Percentiles rank a stretch among this genome's conserved stretches.
phyloP scores from a whole-genome alignment of 441 rosid genomes.

The Croton laevigatus region DNA sequence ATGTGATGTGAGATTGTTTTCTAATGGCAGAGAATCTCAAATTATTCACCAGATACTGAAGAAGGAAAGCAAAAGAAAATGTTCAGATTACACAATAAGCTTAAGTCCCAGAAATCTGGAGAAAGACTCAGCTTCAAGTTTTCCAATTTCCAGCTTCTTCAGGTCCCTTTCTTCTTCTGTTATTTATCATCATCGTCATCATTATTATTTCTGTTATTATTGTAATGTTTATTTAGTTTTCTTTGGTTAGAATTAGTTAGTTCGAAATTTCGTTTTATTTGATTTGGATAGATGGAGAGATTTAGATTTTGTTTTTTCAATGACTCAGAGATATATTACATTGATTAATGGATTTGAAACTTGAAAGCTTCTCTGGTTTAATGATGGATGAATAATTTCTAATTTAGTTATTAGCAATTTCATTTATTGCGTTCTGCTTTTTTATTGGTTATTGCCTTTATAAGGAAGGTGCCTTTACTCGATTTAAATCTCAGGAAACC shows the following conservation, averaged over 20 bases:
- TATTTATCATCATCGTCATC: not conserved
- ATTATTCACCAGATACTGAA: not conserved
- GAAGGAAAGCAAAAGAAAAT: conserved; percentile 20
- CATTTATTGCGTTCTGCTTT: not conserved
- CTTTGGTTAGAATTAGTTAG: too few relatives aligned
- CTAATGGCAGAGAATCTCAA: not conserved
- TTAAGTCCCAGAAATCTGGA: conserved; percentile 22
- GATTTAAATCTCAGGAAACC: not conserved
- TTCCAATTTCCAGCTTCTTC: conserved; percentile 44
- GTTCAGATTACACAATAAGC: conserved; percentile 42
- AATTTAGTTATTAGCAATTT: not conserved
- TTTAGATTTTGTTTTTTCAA: too few relatives aligned
- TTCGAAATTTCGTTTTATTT: not conserved
- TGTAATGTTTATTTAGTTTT: too few relatives aligned
- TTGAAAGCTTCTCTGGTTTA: not conserved
- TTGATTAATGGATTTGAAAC: not conserved
- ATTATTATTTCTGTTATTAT: not conserved
- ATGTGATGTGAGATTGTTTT: conserved; percentile 9
- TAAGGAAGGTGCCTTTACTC: not conserved
- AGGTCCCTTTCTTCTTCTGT: conserved; percentile 29
- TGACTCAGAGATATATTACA: not conserved
- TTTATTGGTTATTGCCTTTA: not conserved
- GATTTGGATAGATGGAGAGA: not conserved
- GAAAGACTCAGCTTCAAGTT: conserved; percentile 50
- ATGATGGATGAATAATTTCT: not conserved